A percentile compares a stretch with the other conserved stretches of the same genome.
These are phyloP conservation scores for Vitis cinerea DNA, from an alignment of 164 flowering plant genomes.

Conservation along the genomic window DNA sequence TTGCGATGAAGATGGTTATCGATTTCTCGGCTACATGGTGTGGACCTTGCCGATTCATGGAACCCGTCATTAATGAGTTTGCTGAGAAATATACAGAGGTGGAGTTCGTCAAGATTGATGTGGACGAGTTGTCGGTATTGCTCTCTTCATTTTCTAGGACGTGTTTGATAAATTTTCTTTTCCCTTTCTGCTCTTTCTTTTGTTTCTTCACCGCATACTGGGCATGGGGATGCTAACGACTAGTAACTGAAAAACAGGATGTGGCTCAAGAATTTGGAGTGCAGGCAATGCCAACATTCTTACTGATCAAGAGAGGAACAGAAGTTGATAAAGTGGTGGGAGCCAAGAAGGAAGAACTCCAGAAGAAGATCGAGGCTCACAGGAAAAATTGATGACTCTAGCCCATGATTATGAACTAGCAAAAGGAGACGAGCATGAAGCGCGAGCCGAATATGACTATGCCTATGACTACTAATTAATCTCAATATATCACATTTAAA, in stretches of 20 bases:
- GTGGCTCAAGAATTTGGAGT: conserved; percentile 41
- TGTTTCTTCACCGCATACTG: too few species aligned
- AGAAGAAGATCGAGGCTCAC: conserved; percentile 43
- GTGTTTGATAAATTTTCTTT: not conserved
- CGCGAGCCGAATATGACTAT: too few species aligned
- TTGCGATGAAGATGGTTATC: conserved; percentile 49
- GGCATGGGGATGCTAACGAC: too few species aligned
- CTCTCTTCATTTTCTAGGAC: not conserved
- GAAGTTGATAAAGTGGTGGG: conserved; percentile 55
- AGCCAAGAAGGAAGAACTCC: conserved; percentile 39
- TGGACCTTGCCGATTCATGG: conserved; percentile 60
- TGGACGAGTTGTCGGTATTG: conserved; percentile 53
- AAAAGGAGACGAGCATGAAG: too few species aligned
- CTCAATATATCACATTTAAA: too few species aligned
- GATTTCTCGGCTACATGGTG: conserved; percentile 77
- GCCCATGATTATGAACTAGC: not conserved
- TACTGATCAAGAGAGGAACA: conserved; percentile 46
- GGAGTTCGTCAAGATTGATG: conserved; percentile 67
- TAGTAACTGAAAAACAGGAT: conserved; percentile 25
- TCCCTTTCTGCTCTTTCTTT: not conserved
- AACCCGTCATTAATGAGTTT: conserved; percentile 41
- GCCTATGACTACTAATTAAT: too few species aligned
- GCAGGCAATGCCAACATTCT: conserved; percentile 48
- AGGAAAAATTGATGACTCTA: conserved; percentile 1
- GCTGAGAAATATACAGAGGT: conserved; percentile 49